Evolutionary conservation across 1,139 yeast species (phyloP), one percentile per base, ranked within the genome.

Genomic region (Magnusiomyces ingens): DNA sequence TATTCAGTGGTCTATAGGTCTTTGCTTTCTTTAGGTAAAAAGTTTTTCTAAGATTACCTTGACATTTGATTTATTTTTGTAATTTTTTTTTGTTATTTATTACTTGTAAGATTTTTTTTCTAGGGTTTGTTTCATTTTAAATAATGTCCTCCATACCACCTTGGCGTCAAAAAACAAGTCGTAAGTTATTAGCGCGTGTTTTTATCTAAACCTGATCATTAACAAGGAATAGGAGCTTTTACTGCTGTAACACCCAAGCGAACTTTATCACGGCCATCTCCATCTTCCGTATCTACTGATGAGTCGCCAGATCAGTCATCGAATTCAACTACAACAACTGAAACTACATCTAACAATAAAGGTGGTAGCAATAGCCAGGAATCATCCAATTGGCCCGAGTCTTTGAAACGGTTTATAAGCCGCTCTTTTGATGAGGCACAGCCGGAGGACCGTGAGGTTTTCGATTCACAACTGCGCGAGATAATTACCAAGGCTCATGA

Each of bases 401-500:
- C 74, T 2, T 68, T 77, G 51, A 79, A 71, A 62, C 62, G 64
- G 37, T 81, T 79, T 60, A 80, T 81, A 6, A 71, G 72, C 18
- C 60, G 71, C 10, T 74, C 80, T 48, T 78, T 79, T 57, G 65
- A 67, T 21, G 64, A 67, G 54, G 73, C 76, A 2, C 64, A 69
- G 38, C 68, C 71, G 45, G 67, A 68, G 11, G 67, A 69, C 51
- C 71, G 77, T 59, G 74, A 60, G 6, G 53, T 53, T 18, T 59
- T 69, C 61, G 70, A 79, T 57, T 54, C 60, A 3, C 80, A 81
- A 62, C 67, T 82, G 45, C 80, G 75, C 58, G 62, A 66, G 19
- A 64, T 80, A 37, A 74, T 82, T 32, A 74, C 79, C 51, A 61
- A 65, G 53, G 90, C 91, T 0, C 74, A 78, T 47, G 68, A 68